A percentile compares a stretch with the other conserved stretches of the same genome.
These are phyloP conservation scores for Bjerkandera adusta DNA, from an alignment of 1,284 basidiomycete genomes.

Conservation along the genomic window DNA sequence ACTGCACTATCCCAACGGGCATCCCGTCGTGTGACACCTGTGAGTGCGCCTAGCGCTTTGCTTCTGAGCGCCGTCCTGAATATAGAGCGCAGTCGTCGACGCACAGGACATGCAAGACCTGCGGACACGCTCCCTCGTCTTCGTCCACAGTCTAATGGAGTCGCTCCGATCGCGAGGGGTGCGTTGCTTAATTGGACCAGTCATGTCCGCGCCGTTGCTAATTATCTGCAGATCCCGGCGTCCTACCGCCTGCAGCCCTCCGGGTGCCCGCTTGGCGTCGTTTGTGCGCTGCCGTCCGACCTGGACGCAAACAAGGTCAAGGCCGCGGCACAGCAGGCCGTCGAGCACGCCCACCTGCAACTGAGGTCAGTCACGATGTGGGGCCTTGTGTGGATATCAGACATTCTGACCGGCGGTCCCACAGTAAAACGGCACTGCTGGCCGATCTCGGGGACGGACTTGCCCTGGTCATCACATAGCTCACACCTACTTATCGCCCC, in stretches of 20 bases:
- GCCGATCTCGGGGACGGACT: conserved; percentile 51
- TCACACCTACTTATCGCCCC: background rate
- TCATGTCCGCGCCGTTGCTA: conserved; percentile 2
- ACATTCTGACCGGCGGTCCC: background rate
- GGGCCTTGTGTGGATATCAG: too few relatives aligned
- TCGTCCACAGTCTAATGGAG: conserved; percentile 62
- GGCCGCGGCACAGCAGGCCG: conserved; percentile 39
- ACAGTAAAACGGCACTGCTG: conserved; percentile 50
- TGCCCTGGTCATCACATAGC: conserved; percentile 53
- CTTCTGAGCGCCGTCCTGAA: conserved; percentile 1
- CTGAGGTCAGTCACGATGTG: conserved; percentile 40
- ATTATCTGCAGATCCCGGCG: conserved; percentile 45
- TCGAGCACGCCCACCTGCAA: conserved; percentile 43
- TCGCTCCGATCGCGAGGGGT: conserved; percentile 62
- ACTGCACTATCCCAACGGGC: conserved; percentile 67
- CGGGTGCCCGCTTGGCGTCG: conserved; percentile 53
- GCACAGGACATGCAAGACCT: conserved; percentile 68
- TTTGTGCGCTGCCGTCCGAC: conserved; percentile 47
- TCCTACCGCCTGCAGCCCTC: conserved; percentile 64
- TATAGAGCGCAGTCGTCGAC: conserved; percentile 45
- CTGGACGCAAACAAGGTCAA: conserved; percentile 40
- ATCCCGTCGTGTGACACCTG: conserved; percentile 54
- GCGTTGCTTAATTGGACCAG: conserved; percentile 10
- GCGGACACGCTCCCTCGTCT: conserved; percentile 57
- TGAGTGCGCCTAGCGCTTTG: conserved; percentile 29